Conservation (phyloP, 371 early-diverging fungal species). For the Dinochytrium kinnereticum region DNA sequence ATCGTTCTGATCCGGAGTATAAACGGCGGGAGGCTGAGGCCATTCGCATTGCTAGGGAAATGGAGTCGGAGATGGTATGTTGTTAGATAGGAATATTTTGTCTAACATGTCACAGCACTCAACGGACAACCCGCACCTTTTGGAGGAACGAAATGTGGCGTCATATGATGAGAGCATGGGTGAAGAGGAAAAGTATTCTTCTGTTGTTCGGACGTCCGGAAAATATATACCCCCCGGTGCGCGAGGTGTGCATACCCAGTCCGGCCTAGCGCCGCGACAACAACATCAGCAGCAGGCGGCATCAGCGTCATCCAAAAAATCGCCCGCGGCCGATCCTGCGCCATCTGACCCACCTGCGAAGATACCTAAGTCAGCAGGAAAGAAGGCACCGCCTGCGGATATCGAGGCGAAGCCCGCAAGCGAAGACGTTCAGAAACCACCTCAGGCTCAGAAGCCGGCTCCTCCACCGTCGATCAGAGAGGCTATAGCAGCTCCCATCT, state of each 20-base stretch:
- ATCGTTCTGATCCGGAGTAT: constrained; percentile 83
- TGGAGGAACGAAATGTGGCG: constrained; percentile 90
- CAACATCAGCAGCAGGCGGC: background rate
- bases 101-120: background rate
- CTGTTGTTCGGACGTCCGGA: constrained; percentile 48
- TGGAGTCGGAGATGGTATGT: constrained; percentile 60
- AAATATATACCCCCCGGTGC: constrained; percentile 50
- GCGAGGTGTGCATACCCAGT: constrained; percentile 3
- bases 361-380: background rate
- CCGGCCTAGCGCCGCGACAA: background rate
- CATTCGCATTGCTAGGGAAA: constrained; percentile 88
- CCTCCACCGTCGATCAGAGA: background rate
- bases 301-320: background rate
- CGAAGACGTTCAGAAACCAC: background rate
- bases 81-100: background rate
- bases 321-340: background rate
- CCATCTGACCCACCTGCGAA: background rate
- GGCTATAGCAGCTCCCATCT: constrained; percentile 6
- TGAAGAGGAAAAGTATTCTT: constrained; percentile 53
- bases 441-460: background rate
- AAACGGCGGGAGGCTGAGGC: constrained; percentile 90
- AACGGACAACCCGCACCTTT: constrained; percentile 78
- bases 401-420: constrained; percentile 14
- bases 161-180: constrained; percentile 23
- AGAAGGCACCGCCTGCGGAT: background rate